phyloP scores from a whole-genome alignment of 2,329 filamentous ascomycete species.

The Lachnellula arida region DNA sequence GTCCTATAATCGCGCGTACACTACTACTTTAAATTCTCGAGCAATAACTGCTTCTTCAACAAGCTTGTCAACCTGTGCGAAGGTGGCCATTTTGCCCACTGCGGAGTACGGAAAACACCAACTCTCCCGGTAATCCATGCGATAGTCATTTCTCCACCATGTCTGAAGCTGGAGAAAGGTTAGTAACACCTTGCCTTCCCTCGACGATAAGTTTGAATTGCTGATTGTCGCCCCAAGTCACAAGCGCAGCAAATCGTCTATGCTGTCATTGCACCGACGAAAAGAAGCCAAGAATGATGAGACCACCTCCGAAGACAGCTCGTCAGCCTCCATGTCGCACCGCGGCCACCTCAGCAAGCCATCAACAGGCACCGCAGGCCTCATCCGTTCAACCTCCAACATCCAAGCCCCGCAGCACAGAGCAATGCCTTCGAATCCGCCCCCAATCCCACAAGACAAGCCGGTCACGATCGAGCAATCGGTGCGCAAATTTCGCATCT shows the following conservation, averaged over 20 bases:
- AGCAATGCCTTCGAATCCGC: slow-evolving; percentile 10
- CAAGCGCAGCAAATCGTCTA: slow-evolving; percentile 51
- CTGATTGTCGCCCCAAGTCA: slow-evolving; percentile 25
- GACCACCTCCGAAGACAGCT: slow-evolving; percentile 27
- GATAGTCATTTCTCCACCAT: background rate
- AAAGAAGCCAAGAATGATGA: slow-evolving; percentile 35
- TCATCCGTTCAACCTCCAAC: slow-evolving; percentile 28
- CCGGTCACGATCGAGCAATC: slow-evolving; percentile 76
- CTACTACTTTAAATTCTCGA: no score
- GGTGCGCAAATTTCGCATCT: slow-evolving; percentile 87
- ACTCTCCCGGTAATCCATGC: background rate
- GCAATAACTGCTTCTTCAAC: no score
- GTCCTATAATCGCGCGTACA: no score
- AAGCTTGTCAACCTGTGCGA: no score
- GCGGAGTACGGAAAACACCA: background rate
- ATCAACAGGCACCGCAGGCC: slow-evolving; percentile 26
- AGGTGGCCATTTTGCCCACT: no score
- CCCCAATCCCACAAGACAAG: slow-evolving; percentile 23
- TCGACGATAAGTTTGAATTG: background rate
- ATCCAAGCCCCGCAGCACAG: slow-evolving; percentile 12
- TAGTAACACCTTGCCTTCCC: background rate
- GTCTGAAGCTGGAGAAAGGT: slow-evolving; percentile 12
- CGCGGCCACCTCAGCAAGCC: slow-evolving; percentile 24
- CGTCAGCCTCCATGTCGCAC: slow-evolving; percentile 24
- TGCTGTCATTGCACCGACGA: slow-evolving; percentile 49